A percentile compares a stretch with the other conserved stretches of the same genome.
Evolutionary conservation across 495 filamentous ascomycete genomes (phyloP).

Genomic region (Annulohypoxylon nitens): DNA sequence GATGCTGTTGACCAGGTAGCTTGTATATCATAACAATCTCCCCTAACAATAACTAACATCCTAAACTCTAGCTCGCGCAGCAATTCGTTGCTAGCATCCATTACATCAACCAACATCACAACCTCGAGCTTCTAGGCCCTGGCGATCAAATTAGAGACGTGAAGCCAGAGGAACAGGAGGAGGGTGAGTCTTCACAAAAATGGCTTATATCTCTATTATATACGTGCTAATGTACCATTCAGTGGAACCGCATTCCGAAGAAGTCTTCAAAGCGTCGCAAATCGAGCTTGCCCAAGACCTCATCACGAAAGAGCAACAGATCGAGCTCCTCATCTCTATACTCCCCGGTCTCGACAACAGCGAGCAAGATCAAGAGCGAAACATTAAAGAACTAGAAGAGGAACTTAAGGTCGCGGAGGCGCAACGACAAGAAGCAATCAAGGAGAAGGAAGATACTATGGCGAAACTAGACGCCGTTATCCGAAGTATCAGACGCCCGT

Average conservation of each 20-base stretch:
- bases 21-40: neutral
- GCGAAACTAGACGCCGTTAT: conserved; percentile 77
- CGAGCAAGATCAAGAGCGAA: conserved; percentile 81
- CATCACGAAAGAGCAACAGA: conserved; percentile 92
- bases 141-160: conserved; percentile 70
- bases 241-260: conserved; percentile 73
- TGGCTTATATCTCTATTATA: conserved; percentile 12
- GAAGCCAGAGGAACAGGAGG: conserved; percentile 60
- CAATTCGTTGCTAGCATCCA: conserved; percentile 89
- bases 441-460: conserved; percentile 77
- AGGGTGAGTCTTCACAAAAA: conserved; percentile 49
- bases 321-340: conserved; percentile 84
- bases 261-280: conserved; percentile 76
- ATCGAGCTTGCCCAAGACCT: conserved; percentile 87
- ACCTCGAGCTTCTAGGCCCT: conserved; percentile 73
- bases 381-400: conserved; percentile 80
- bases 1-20: conserved; percentile 87
- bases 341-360: conserved; percentile 91
- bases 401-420: conserved; percentile 80
- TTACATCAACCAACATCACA: conserved; percentile 86
- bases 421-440: conserved; percentile 75
- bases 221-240: conserved; percentile 21
- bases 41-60: conserved; percentile 19
- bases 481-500: conserved; percentile 66
- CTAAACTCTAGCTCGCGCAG: conserved; percentile 74